Conservation (phyloP, 2,329 filamentous ascomycete species). For the Calonectria crousiana region DNA sequence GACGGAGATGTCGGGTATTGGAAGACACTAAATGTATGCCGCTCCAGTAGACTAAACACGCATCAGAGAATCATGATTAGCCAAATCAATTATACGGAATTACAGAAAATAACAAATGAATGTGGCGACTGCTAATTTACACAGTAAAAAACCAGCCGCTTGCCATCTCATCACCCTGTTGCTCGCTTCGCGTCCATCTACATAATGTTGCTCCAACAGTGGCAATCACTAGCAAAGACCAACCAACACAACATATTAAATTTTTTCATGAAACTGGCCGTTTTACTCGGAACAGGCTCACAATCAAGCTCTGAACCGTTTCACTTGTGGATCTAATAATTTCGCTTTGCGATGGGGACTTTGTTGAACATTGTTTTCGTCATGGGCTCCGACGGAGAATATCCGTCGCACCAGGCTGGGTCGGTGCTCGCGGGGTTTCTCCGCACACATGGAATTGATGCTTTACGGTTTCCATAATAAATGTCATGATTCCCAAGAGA, state of each 20-base stretch:
- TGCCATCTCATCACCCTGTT: neutral
- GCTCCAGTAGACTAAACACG: neutral
- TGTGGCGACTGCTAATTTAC: neutral
- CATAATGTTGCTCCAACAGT: no score
- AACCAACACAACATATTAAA: neutral
- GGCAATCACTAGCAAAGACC: neutral
- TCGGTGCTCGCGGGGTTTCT: conserved; percentile 4
- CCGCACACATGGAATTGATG: neutral
- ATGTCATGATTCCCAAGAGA: neutral
- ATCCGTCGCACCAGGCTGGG: neutral
- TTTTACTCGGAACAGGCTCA: neutral
- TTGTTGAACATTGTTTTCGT: neutral
- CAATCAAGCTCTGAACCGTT: neutral
- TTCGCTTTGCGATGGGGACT: neutral
- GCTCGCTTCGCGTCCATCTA: neutral
- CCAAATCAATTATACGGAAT: neutral
- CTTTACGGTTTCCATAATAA: neutral
- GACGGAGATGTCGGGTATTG: neutral
- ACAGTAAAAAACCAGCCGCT: neutral
- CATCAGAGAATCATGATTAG: neutral
- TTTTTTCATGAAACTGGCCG: neutral
- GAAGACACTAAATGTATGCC: neutral
- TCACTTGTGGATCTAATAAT: neutral
- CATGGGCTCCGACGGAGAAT: neutral
- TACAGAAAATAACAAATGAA: neutral